Evolutionary conservation across 1,139 yeast species (phyloP), one percentile per base, ranked within the genome.

Genomic region (Kluyveromyces marxianus): DNA sequence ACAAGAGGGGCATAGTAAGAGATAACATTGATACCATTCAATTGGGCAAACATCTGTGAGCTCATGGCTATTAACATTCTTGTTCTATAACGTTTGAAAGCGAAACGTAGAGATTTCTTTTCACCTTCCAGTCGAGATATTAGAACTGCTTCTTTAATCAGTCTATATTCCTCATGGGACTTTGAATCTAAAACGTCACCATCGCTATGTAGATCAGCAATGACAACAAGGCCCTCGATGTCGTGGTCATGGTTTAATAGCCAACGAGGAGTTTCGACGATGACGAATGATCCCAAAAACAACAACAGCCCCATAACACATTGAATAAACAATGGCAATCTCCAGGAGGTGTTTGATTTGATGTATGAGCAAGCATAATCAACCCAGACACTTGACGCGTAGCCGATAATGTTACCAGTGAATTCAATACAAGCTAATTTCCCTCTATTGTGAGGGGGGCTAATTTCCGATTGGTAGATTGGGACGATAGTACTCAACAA

Each of bases 401-500:
- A 90, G 4, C 97, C 97, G 36, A 87, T 66, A 50, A 89, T 83
- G 62, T 89, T 89, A 3, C 96, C 96, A 0, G 97, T 86, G 65
- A 89, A 90, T 67, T 90, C 96, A 41, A 89, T 81, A 59, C 96
- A 88, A 0, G 96, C 96, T 48, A 87, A 76, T 58, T 83, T 79
- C 1, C 97, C 97, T 50, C 97, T 74, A 54, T 83, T 86, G 52
- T 84, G 83, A 1, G 96, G 89, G 14, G 95, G 95, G 35, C 94
- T 81, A 49, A 90, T 87, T 63, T 90, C 97, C 4, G 88, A 78
- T 67, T 89, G 96, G 65, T 88, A 90, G 42, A 92, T 87, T 0
- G 97, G 97, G n/a, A 92, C 94, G 45, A 89, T 87, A 4, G 96
- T 87, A n/a, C 95, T 83, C 47, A 90, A 72, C 59, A 87, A 75